These are phyloP conservation scores for Boletus speciosus DNA, from an alignment of 768 basidiomycete genomes.

Conservation along the genomic window DNA sequence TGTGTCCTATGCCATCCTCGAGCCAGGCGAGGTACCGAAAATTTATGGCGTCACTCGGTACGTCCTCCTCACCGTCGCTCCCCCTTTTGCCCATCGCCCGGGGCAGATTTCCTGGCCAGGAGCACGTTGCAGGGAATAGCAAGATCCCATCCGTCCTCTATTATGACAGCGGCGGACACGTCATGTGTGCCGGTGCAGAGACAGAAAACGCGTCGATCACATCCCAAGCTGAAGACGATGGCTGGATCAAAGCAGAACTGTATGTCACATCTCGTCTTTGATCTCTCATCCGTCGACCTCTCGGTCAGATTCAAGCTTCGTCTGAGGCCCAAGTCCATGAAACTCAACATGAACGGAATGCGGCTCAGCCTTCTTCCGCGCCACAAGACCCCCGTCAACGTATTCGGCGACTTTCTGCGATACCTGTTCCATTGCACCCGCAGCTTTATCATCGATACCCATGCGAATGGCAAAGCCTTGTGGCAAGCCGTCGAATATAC, in stretches of 20 bases:
- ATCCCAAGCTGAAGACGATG: slow-evolving; percentile 72
- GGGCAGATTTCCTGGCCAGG: slow-evolving; percentile 74
- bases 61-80: slow-evolving; percentile 8
- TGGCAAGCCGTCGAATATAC: slow-evolving; percentile 70
- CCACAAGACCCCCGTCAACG: slow-evolving; percentile 65
- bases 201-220: slow-evolving; percentile 57
- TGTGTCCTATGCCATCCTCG: slow-evolving; percentile 79
- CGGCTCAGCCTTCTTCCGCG: slow-evolving; percentile 64
- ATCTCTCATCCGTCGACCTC: neutral
- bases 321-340: slow-evolving; percentile 72
- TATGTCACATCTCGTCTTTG: slow-evolving; percentile 34
- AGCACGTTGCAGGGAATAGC: slow-evolving; percentile 81
- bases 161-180: slow-evolving; percentile 61
- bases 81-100: slow-evolving; percentile 13
- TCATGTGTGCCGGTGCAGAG: slow-evolving; percentile 76
- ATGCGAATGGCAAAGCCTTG: slow-evolving; percentile 66
- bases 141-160: slow-evolving; percentile 80
- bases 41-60: slow-evolving; percentile 80
- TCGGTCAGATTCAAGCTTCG: slow-evolving; percentile 70
- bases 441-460: slow-evolving; percentile 76
- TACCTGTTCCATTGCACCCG: slow-evolving; percentile 74
- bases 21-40: slow-evolving; percentile 77
- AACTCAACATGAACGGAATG: slow-evolving; percentile 82
- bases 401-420: slow-evolving; percentile 75
- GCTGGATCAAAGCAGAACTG: slow-evolving; percentile 75